phyloP scores from a whole-genome alignment of 2,329 filamentous ascomycete species.

The Arthroderma sp. region DNA sequence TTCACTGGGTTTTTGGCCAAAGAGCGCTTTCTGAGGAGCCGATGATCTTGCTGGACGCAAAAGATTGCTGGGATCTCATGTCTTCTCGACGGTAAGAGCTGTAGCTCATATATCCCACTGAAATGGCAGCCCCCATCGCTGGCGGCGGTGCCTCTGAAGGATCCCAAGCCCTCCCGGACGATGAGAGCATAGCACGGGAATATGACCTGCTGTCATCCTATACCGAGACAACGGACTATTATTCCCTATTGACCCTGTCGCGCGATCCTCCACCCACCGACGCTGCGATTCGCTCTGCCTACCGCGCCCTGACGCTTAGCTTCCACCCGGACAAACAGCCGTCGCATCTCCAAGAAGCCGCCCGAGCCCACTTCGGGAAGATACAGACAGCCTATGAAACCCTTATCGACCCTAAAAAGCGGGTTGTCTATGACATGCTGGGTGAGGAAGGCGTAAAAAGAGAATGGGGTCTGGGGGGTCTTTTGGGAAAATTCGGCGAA shows the following conservation, averaged over 20 bases:
- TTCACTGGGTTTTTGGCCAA: too few relatives aligned
- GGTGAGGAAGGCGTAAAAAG: constrained; percentile 30
- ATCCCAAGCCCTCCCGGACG: neutral
- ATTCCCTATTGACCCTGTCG: constrained; percentile 31
- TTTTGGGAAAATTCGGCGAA: constrained; percentile 25
- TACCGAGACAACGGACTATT: constrained; percentile 26
- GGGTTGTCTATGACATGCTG: constrained; percentile 33
- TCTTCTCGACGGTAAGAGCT: neutral
- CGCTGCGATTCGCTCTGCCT: constrained; percentile 34
- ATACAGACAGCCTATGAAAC: constrained; percentile 34
- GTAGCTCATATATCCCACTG: neutral
- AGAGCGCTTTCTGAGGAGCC: too few relatives aligned
- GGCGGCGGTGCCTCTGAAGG: neutral
- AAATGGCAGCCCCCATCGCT: neutral
- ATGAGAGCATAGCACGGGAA: constrained; percentile 7
- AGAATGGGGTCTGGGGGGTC: constrained; percentile 24
- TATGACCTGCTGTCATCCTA: constrained; percentile 12
- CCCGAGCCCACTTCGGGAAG: constrained; percentile 27
- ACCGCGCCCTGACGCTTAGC: constrained; percentile 32
- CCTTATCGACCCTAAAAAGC: constrained; percentile 31
- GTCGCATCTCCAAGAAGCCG: constrained; percentile 26
- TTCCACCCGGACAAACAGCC: constrained; percentile 39
- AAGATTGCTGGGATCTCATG: neutral
- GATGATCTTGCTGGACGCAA: too few relatives aligned
- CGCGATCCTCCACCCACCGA: constrained; percentile 31